Evolutionary conservation across 108 stramenopile species (phyloP).

Genomic region (Discostella stelligeroides): DNA sequence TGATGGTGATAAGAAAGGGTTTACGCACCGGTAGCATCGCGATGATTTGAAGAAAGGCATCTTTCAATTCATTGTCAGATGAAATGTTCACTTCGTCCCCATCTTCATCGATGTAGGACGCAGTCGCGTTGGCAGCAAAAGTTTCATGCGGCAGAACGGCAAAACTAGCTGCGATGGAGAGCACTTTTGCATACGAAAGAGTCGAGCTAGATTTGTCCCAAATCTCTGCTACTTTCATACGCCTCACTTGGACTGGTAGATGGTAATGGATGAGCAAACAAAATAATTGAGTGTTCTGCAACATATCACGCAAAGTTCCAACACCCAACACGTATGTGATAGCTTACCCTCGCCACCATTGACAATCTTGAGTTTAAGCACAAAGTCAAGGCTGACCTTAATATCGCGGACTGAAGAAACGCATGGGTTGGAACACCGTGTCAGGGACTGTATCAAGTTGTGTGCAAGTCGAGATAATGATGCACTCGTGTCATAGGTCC

Average conservation of each 20-base stretch:
- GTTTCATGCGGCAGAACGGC: slow-evolving; percentile 28
- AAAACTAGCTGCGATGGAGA: slow-evolving; percentile 50
- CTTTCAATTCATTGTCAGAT: slow-evolving; percentile 67
- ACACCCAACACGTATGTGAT: neutral
- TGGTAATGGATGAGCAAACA: neutral
- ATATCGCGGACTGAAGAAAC: slow-evolving; percentile 28
- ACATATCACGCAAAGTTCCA: neutral
- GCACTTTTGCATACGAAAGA: slow-evolving; percentile 59
- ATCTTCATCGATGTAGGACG: slow-evolving; percentile 77
- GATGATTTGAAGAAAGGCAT: slow-evolving; percentile 67
- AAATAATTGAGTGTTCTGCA: neutral
- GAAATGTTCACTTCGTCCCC: slow-evolving; percentile 71
- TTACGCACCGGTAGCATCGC: slow-evolving; percentile 46
- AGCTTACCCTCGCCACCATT: slow-evolving; percentile 55
- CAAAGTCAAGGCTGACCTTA: slow-evolving; percentile 49
- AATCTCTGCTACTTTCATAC: slow-evolving; percentile 61
- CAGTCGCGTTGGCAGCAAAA: slow-evolving; percentile 21
- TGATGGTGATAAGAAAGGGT: slow-evolving; percentile 57
- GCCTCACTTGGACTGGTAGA: slow-evolving; percentile 55
- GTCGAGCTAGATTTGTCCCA: slow-evolving; percentile 24
- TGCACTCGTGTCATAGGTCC: too few species aligned
- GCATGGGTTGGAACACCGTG: neutral
- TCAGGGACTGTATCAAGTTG: too few species aligned
- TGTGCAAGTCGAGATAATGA: too few species aligned
- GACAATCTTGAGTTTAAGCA: slow-evolving; percentile 66